phyloP scores from a whole-genome alignment of 441 rosid species.

The Breynia disticha region DNA sequence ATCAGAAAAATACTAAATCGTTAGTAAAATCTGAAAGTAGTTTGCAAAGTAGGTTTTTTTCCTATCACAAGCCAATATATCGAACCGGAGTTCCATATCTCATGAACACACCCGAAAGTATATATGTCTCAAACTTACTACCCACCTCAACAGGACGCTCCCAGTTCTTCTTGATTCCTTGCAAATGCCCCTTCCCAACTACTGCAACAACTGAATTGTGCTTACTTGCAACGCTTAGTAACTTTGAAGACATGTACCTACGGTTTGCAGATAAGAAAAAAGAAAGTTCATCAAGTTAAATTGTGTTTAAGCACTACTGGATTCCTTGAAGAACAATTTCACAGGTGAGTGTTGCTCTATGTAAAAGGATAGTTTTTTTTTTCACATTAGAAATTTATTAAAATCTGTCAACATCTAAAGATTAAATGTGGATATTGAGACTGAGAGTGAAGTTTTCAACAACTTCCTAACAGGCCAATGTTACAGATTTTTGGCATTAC shows the following conservation, averaged over 20 bases:
- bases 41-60: neutral
- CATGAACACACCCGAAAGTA: neutral
- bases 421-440: no score
- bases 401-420: no score
- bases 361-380: no score
- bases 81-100: neutral
- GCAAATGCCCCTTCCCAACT: conserved; percentile 88
- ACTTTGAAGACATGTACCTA: conserved; percentile 66
- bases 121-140: neutral
- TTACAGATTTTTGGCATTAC: no score
- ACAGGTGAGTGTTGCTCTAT: no score
- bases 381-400: no score
- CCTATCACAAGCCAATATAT: neutral
- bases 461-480: no score
- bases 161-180: conserved; percentile 82
- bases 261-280: conserved; percentile 5
- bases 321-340: no score
- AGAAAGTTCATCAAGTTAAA: neutral
- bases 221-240: conserved; percentile 53
- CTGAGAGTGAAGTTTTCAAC: no score
- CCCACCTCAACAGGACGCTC: conserved; percentile 63
- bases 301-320: no score
- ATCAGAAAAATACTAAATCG: neutral
- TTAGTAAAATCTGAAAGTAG: neutral
- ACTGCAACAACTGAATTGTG: conserved; percentile 77